phyloP scores from a whole-genome alignment of 2,329 filamentous ascomycete species.

The Calonectria pauciramosa region DNA sequence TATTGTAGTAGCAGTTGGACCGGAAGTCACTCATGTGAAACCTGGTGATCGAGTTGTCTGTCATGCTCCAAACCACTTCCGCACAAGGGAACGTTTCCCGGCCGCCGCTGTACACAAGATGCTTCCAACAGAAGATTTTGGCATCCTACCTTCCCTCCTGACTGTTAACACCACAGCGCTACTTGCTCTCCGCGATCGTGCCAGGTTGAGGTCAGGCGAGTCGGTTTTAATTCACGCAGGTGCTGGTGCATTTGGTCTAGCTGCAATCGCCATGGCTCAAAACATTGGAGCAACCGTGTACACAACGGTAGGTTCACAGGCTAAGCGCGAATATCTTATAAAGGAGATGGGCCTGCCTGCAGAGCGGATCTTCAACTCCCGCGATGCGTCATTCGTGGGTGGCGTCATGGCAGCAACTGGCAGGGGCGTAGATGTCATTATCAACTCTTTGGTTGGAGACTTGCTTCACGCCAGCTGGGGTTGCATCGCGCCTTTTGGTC shows the following conservation, averaged over 20 bases:
- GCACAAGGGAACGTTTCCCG: not conserved
- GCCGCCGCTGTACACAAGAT: not conserved
- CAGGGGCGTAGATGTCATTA: not conserved
- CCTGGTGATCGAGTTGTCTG: not conserved
- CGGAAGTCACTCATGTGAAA: not conserved
- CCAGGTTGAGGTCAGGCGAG: not conserved
- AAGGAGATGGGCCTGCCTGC: not conserved
- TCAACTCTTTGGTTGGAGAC: slow-evolving; percentile 4
- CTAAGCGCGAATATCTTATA: not conserved
- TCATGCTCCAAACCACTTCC: not conserved
- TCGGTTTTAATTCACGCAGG: slow-evolving; percentile 1
- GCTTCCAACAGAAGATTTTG: not conserved
- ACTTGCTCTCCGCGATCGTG: not conserved
- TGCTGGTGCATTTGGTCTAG: slow-evolving; percentile 1
- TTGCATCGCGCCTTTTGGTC: slow-evolving; percentile 11
- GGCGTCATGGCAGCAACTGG: not conserved
- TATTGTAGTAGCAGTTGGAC: not conserved
- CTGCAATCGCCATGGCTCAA: not conserved
- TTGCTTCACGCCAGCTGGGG: slow-evolving; percentile 1
- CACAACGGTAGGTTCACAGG: not conserved
- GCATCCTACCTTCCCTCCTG: not conserved
- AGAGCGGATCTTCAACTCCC: not conserved
- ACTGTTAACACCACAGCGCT: not conserved
- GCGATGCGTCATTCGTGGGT: not conserved
- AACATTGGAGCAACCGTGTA: not conserved